These are phyloP conservation scores for Daldinia grandis DNA, from an alignment of 495 filamentous ascomycete genomes.

Conservation along the genomic window DNA sequence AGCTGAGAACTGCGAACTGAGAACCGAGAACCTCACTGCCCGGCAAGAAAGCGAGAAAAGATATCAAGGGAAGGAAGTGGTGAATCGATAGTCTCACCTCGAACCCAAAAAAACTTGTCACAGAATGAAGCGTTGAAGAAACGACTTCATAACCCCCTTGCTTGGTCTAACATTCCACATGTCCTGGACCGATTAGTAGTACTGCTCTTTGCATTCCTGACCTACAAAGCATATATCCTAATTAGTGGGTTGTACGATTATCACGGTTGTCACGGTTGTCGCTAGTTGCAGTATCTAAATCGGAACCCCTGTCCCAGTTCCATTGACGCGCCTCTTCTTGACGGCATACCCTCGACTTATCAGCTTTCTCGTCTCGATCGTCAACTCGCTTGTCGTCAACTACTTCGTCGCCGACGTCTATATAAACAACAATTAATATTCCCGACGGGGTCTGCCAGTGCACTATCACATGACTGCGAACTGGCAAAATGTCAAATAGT, in stretches of 20 bases:
- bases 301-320: background rate
- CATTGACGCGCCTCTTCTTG: background rate
- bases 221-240: conserved; percentile 11
- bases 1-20: background rate
- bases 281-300: conserved; percentile 8
- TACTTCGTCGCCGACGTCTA: background rate
- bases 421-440: background rate
- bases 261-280: conserved; percentile 16
- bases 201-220: conserved; percentile 41
- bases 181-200: conserved; percentile 33
- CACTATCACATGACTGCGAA: background rate
- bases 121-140: conserved; percentile 45
- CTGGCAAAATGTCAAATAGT: conserved; percentile 54
- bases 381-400: background rate
- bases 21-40: background rate
- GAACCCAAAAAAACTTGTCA: conserved; percentile 23
- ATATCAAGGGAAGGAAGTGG: conserved; percentile 29
- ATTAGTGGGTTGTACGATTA: conserved; percentile 22
- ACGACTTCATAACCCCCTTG: conserved; percentile 37
- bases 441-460: background rate
- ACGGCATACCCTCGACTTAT: background rate
- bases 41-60: background rate
- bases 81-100: conserved; percentile 28
- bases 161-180: conserved; percentile 46
- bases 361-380: background rate